Evolutionary conservation across 2,329 filamentous ascomycete genomes (phyloP), one percentile per base, ranked within the genome.

Genomic region (Cercospora sojina): DNA sequence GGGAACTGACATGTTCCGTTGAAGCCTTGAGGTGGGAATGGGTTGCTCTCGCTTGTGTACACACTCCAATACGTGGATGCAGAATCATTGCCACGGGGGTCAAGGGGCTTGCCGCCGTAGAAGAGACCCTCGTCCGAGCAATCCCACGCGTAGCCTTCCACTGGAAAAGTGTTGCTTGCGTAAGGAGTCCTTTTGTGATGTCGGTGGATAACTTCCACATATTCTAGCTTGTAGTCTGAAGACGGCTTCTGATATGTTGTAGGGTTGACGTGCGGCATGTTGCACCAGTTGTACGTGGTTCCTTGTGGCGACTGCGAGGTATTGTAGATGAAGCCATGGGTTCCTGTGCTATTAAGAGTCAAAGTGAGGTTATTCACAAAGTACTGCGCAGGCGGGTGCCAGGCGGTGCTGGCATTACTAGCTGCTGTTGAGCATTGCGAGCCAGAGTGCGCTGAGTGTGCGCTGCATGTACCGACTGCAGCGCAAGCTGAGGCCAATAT

Each of bases 101-200:
- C 75, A 47, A 88, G 79, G 4, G 87, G 86, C 67, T 87, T 80
- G 10, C 87, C 89, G 70, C 89, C 91, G 77, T 88, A 89, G 78
- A 87, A 92, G 1, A 93, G 83, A 0, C 84, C 88, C 71, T 89
- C 83, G 69, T 92, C 87, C 64, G 87, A 81, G 76, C 91, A 95
- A 74, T 89, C 79, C 91, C 91, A 95, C 18, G 81, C 79, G 74
- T 91, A 91, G 0, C 86, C 80, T 76, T 95, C 92, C 0, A 86
- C 80, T 0, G 91, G 91, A 72, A 95, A 94, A 0, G 88, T 87
- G 75, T 95, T 96, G 62, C 85, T 83, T 1, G 90, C 86, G 76
- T 95, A 95, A 0, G 91, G 91, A 0, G 91, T 95, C 23, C 92
- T 86, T 76, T 95, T 95, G 78, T 95, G 91, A 76, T 95, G 92